Evolutionary conservation across 768 basidiomycete species (phyloP).

Genomic region (Steccherinum ochraceum): DNA sequence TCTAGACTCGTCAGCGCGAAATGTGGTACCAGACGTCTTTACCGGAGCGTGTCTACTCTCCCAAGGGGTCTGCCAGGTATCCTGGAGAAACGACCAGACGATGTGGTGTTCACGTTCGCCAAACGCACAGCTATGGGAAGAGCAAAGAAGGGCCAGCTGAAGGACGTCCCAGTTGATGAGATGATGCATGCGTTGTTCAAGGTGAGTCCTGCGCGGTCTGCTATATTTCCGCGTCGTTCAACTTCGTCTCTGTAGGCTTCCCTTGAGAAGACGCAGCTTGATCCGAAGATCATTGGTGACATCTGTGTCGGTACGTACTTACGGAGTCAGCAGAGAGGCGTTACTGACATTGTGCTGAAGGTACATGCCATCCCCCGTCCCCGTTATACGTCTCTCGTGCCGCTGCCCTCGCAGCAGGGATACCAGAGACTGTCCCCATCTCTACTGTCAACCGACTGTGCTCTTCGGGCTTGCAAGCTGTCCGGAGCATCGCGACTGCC

Average conservation of each 20-base stretch:
- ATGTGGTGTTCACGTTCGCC: conserved; percentile 88
- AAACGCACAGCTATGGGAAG: conserved; percentile 85
- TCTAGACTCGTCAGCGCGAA: too few species aligned
- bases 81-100: conserved; percentile 67
- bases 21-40: conserved; percentile 2
- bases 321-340: not conserved
- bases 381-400: conserved; percentile 80
- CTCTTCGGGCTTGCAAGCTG: conserved; percentile 92
- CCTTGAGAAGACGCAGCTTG: conserved; percentile 56
- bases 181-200: conserved; percentile 78
- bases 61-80: conserved; percentile 41
- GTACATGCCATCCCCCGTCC: conserved; percentile 79
- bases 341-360: conserved; percentile 28
- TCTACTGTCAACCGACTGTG: conserved; percentile 91
- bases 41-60: conserved; percentile 30
- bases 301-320: conserved; percentile 70
- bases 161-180: conserved; percentile 84
- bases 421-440: conserved; percentile 82
- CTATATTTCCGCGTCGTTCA: not conserved
- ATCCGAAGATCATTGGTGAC: conserved; percentile 70
- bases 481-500: conserved; percentile 82
- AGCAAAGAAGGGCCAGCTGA: conserved; percentile 89
- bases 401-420: conserved; percentile 83
- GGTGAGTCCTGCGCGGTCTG: conserved; percentile 30
- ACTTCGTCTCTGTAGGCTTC: conserved; percentile 42